Evolutionary conservation across 257 asterid genomes (phyloP).

Genomic region (Datura wrightii): DNA sequence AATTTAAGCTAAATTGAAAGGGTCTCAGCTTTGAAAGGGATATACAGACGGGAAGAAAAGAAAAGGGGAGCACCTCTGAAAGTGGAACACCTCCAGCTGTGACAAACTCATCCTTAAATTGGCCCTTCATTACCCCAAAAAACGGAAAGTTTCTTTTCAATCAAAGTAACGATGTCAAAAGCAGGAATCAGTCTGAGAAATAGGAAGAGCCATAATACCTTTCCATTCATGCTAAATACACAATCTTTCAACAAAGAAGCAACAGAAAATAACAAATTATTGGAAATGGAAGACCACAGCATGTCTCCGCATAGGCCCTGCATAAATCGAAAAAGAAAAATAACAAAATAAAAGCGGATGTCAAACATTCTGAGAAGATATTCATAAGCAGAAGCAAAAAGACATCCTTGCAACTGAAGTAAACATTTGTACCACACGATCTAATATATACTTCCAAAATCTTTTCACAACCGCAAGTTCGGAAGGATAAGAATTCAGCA

Average conservation of each 20-base stretch:
- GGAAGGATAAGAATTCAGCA: slow-evolving; percentile 73
- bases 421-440: slow-evolving; percentile 62
- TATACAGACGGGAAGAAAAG: slow-evolving; percentile 6
- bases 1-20: not conserved
- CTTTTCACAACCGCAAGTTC: slow-evolving; percentile 81
- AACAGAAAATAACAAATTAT: slow-evolving; percentile 54
- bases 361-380: slow-evolving; percentile 19
- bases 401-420: slow-evolving; percentile 38
- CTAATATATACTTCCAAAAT: slow-evolving; percentile 87
- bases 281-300: slow-evolving; percentile 86
- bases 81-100: slow-evolving; percentile 97
- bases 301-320: slow-evolving; percentile 71
- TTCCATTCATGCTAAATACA: slow-evolving; percentile 74
- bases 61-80: slow-evolving; percentile 73
- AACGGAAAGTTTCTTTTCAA: slow-evolving; percentile 6
- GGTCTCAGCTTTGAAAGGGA: not conserved
- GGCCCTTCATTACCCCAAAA: slow-evolving; percentile 62
- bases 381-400: slow-evolving; percentile 35
- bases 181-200: not conserved
- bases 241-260: slow-evolving; percentile 68
- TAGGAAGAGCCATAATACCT: slow-evolving; percentile 54
- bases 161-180: not conserved
- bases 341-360: slow-evolving; percentile 34
- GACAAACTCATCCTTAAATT: slow-evolving; percentile 97
- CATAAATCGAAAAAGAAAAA: not conserved